Percentiles rank a stretch among this genome's conserved stretches.
Evolutionary conservation across 257 asterid genomes (phyloP).

Genomic region (Lycium barbarum): DNA sequence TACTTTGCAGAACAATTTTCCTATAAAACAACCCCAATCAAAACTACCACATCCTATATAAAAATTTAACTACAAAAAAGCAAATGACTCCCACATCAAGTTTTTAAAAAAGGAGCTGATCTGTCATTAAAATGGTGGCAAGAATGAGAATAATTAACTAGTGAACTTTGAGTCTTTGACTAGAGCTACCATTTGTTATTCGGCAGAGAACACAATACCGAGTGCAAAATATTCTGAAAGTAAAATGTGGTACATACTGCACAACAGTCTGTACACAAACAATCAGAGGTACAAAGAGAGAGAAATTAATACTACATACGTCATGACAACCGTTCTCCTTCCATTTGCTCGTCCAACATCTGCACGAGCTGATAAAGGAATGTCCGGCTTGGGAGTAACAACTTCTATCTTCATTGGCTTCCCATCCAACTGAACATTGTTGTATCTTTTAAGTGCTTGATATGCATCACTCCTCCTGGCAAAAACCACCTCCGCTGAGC

Average conservation of each 20-base stretch:
- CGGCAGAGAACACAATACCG: neutral
- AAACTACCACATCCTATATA: neutral
- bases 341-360: slow-evolving; percentile 67
- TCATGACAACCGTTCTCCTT: slow-evolving; percentile 59
- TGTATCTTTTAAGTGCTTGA: slow-evolving; percentile 66
- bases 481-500: slow-evolving; percentile 75
- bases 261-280: neutral
- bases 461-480: slow-evolving; percentile 73
- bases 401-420: slow-evolving; percentile 81
- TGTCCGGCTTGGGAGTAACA: slow-evolving; percentile 47
- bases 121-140: too few relatives aligned
- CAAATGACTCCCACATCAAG: neutral
- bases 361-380: slow-evolving; percentile 61
- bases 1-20: neutral
- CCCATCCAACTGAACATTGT: slow-evolving; percentile 82
- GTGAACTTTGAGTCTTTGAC: neutral
- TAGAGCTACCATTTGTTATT: neutral
- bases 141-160: neutral
- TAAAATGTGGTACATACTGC: neutral
- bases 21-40: neutral
- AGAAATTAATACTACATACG: slow-evolving; percentile 44
- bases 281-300: neutral
- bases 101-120: neutral
- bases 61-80: neutral
- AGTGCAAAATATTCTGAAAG: neutral